Evolutionary conservation across 495 filamentous ascomycete species (phyloP), one percentile per base, ranked within the genome.

Genomic region (Penicillium cinerascens): DNA sequence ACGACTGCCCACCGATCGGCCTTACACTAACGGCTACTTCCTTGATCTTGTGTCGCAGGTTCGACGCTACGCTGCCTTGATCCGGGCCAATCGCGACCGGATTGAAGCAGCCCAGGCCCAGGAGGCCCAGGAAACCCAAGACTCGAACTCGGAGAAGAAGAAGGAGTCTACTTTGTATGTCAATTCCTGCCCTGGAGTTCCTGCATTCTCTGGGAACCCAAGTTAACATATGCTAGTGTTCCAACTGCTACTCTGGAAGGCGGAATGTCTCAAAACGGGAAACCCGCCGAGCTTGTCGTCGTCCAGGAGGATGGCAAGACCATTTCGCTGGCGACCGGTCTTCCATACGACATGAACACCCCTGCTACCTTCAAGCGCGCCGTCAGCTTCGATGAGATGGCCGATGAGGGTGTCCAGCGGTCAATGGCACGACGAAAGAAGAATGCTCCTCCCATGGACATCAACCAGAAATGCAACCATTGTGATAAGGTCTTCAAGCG

Each of bases 381-480:
- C 13, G 68, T 83, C 59, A 86, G 78, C 62, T 64, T 83, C 51
- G 77, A 81, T 22, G 52, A 59, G 51, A 69, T 70, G 4, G 52
- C 54, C 47, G 87, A 92, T 45, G 88, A 93, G 51, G 83, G 87
- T 47, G 85, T 87, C 55, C 76, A 81, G 62, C 87, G 89, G 21
- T 96, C 92, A 11, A 95, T 95, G 91, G 91, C 89, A 47, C 84
- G 89, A 47, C 85, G 88, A 37, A 89, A 91, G 76, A 92, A 95
- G 75, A 87, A 87, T 53, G 85, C 67, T 6, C 73, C 67, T 25
- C 84, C 84, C 0, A 87, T 88, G 73, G 82, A 88, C 66, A 82
- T 87, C 40, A 85, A 84, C 35, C 84, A 86, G 51, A 87, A 87
- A 65, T 91, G 87, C 71, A 74, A 73, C 44, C 77, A 88, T 61